These are phyloP conservation scores for Orobanche coerulescens DNA, from an alignment of 257 asterid genomes.

Conservation along the genomic window DNA sequence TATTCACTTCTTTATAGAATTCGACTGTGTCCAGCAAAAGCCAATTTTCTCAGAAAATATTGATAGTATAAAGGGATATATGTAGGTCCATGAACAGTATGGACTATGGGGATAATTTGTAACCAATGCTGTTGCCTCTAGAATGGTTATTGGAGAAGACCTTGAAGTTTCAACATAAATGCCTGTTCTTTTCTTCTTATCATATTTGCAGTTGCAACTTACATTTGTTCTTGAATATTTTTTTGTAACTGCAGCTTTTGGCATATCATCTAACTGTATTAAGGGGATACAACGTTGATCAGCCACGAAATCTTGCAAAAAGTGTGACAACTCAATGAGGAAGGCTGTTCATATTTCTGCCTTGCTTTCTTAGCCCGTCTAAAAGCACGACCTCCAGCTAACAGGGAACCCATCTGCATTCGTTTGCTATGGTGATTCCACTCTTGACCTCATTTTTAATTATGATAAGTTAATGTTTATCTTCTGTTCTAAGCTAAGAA, in stretches of 20 bases:
- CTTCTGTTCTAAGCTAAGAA: background rate
- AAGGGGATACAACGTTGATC: constrained; percentile 90
- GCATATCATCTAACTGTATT: constrained; percentile 93
- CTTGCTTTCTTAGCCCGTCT: background rate
- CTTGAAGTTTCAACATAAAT: too few relatives aligned
- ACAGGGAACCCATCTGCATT: background rate
- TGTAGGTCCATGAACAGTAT: too few relatives aligned
- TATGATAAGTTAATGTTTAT: background rate
- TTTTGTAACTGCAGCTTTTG: constrained; percentile 52
- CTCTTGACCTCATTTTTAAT: background rate
- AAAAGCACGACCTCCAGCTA: background rate
- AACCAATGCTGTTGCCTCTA: too few relatives aligned
- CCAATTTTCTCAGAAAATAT: too few relatives aligned
- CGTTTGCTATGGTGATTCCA: constrained; percentile 7
- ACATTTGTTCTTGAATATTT: background rate
- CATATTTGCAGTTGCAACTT: too few relatives aligned
- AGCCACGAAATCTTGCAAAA: constrained; percentile 98
- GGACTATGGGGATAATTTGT: too few relatives aligned
- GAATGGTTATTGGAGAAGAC: too few relatives aligned
- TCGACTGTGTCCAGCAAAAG: background rate
- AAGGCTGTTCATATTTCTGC: background rate
- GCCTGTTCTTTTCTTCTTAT: too few relatives aligned
- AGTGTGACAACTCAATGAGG: constrained; percentile 89
- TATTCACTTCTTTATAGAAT: background rate
- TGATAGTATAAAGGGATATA: too few relatives aligned